A percentile compares a stretch with the other conserved stretches of the same genome.
Conservation (phyloP, 1,139 yeast genomes). For the Debaryomyces subglobosus region DNA sequence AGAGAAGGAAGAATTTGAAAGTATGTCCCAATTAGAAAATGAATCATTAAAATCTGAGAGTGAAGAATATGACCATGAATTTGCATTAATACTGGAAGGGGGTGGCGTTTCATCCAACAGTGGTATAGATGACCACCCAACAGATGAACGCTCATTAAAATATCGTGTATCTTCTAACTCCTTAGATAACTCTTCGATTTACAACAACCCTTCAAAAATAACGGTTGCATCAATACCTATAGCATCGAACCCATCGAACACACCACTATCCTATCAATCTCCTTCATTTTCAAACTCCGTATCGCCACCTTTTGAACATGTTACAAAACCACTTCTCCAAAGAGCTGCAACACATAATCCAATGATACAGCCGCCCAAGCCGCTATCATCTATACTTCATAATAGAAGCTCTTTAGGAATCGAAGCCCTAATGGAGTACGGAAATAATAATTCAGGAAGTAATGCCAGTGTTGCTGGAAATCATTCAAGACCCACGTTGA, state of each 20-base stretch:
- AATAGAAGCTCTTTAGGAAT: slow-evolving; percentile 3
- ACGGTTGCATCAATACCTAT: slow-evolving; percentile 27
- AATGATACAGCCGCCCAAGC: slow-evolving; percentile 2
- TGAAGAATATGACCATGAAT: slow-evolving; percentile 3
- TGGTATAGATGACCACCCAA: slow-evolving; percentile 4
- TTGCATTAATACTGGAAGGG: slow-evolving; percentile 4
- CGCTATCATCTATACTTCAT: slow-evolving; percentile 4
- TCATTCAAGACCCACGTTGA: slow-evolving; percentile 24
- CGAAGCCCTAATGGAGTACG: slow-evolving; percentile 3
- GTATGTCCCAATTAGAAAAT: neutral
- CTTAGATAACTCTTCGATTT: slow-evolving; percentile 8
- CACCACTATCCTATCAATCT: slow-evolving; percentile 16
- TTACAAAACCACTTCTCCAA: neutral
- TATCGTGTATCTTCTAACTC: slow-evolving; percentile 5
- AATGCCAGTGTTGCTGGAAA: slow-evolving; percentile 30
- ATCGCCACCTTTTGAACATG: neutral
- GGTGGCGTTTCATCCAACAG: neutral
- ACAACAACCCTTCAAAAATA: slow-evolving; percentile 2
- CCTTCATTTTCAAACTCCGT: neutral
- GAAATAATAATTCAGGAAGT: slow-evolving; percentile 1
- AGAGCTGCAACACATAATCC: slow-evolving; percentile 6
- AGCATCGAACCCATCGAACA: slow-evolving; percentile 14
- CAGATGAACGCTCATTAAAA: slow-evolving; percentile 6
- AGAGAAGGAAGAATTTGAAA: slow-evolving; percentile 47
- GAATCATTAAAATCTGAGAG: neutral